Percentiles rank a stretch among this genome's conserved stretches.
phyloP scores from a whole-genome alignment of 1,139 yeast species.

The Maudiozyma humilis region DNA sequence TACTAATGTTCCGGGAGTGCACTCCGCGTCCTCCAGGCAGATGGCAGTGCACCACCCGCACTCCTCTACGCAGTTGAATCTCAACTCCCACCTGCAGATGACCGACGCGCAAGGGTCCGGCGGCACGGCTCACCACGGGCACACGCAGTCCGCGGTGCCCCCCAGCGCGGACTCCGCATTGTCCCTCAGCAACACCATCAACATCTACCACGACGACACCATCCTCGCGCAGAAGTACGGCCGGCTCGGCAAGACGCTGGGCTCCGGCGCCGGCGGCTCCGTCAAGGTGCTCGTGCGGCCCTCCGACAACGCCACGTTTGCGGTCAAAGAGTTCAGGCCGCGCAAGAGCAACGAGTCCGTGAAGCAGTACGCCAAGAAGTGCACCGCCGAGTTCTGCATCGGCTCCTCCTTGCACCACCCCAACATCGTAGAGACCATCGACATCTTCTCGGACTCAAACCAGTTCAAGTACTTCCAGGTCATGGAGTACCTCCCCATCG shows the following conservation, averaged over 20 bases:
- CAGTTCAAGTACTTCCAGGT: slow-evolving; percentile 87
- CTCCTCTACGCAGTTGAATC: slow-evolving; percentile 13
- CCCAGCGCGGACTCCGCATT: slow-evolving; percentile 31
- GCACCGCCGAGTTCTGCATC: slow-evolving; percentile 94
- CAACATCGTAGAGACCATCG: slow-evolving; percentile 86
- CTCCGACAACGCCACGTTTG: slow-evolving; percentile 77
- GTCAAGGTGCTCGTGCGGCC: slow-evolving; percentile 80
- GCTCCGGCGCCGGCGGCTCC: slow-evolving; percentile 98
- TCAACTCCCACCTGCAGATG: slow-evolving; percentile 10
- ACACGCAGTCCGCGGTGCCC: slow-evolving; percentile 32
- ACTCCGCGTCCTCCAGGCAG: background rate
- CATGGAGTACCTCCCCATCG: slow-evolving; percentile 96
- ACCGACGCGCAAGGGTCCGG: slow-evolving; percentile 19
- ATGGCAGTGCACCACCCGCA: slow-evolving; percentile 14
- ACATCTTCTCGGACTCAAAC: slow-evolving; percentile 57
- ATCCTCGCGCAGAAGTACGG: slow-evolving; percentile 77
- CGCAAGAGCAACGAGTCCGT: slow-evolving; percentile 74
- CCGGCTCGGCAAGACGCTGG: slow-evolving; percentile 78
- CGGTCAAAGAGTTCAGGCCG: slow-evolving; percentile 92
- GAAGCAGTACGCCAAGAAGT: slow-evolving; percentile 87
- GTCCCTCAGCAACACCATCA: slow-evolving; percentile 30
- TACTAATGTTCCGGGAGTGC: background rate
- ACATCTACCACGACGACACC: slow-evolving; percentile 48
- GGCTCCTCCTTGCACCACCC: slow-evolving; percentile 95
- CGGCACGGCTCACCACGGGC: slow-evolving; percentile 9